Base-by-base conservation (phyloP, 768 basidiomycete genomes). In the Suillus decipiens region DNA sequence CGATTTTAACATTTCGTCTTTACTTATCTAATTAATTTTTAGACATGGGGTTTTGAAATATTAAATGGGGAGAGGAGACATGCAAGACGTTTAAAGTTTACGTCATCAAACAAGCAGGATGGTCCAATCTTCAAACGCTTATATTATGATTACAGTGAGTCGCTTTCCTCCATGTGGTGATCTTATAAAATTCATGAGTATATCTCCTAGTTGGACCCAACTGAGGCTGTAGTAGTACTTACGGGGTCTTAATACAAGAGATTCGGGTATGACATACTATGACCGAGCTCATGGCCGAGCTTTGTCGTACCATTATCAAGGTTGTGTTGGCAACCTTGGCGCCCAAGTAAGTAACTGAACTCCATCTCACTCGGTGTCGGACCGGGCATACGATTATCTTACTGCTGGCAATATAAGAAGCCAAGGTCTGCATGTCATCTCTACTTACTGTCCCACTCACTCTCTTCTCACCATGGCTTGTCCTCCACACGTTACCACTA, bases 101-200 rank as follows among this genome's bases (percentile, higher is more conserved):
- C 82, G 5, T 88, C 88, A 1, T 83, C 88, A 5, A 70, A 77
- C 39, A 84, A 78, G 5, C 82, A 88, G 67, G 82, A 84, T 12
- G 66, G 66, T 5, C 68, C 75, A 37, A 84, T 90, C 56, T 77
- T 84, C 62, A 77, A 79, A 12, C 82, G 78, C 43, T 71, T 91
- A 41, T 78, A 88, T 22, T 92, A 90, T 63, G 88, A 91, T 69
- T 90, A 90, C 66, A 61, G 89, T 90, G 60, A 74, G 88, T 76
- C 1, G 28, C 28, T 28, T 28, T 28, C 28, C 28, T 28, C 28
- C 28, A 28, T 3, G n/a, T n/a, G 28, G 28, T 28, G 28, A 28
- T 28, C 28, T 28, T 28, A 28, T 28, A 28, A 28, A 28, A 28
- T 28, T 28, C 3, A n/a, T n/a, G 3, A 28, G 28, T 2, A 28